Base-by-base conservation (phyloP, 305 asterid species). In the Fraxinus floribunda region DNA sequence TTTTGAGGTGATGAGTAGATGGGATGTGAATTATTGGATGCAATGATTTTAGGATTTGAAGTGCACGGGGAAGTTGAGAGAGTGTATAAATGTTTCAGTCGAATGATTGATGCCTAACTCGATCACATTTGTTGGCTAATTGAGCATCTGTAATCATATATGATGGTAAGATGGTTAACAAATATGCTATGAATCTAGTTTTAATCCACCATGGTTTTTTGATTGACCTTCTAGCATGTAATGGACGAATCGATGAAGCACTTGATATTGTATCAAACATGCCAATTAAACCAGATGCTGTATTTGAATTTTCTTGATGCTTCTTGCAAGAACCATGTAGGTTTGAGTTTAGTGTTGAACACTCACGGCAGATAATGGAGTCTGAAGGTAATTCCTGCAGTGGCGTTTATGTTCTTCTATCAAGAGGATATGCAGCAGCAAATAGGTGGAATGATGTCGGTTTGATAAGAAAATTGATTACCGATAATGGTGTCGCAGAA, bases 151-250 rank as follows among this genome's bases (percentile, higher is more conserved):
- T 87, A 93, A 85, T 80, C 95, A 95, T 35, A 90, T 55, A 82
- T 77, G 32, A 29, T 29, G 32, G 2, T 29, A 24, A 24, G 77
- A 91, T 94, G 97, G 86, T 82, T 36, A 84, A 64, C 0, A 85
- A 89, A 83, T 89, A 81, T 81, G 85, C 84, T 4, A 78, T 94
- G 24, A 85, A 81, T 84, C 97, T 97, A 8, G 94, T 89, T 80
- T 85, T 94, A 88, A 94, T 92, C 82, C 97, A 94, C 85, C 93
- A 90, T 16, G 98, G 98, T 82, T 94, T 96, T 73, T 85, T 93
- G 11, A 82, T 91, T 5, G 94, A 92, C 84, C 97, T 94, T 81
- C 88, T 93, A 6, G 97, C 97, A 16, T 89, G 92, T 9, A 89
- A 86, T 26, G 97, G 95, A 32, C 62, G 3, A 22, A 86, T 91